These are phyloP conservation scores for Solanum chmielewskii DNA, from an alignment of 257 asterid species.

Conservation along the genomic window DNA sequence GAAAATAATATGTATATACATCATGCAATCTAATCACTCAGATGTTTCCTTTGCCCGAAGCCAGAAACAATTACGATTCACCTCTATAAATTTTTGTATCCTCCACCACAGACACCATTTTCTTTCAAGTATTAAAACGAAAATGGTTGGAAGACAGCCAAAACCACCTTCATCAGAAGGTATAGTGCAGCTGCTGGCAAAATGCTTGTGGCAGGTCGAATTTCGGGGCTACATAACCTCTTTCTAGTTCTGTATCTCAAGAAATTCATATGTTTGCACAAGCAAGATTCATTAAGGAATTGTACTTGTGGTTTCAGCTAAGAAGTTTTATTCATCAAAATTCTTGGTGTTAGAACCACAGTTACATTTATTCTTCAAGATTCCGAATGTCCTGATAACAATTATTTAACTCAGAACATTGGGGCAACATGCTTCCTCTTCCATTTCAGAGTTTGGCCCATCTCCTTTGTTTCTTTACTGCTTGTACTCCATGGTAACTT, in stretches of 20 bases:
- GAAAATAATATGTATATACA: not conserved
- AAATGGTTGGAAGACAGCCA: not conserved
- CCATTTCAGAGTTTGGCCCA: slow-evolving; percentile 12
- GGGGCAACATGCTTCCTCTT: slow-evolving; percentile 9
- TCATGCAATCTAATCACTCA: not conserved
- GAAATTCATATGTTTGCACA: not conserved
- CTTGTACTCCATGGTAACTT: slow-evolving; percentile 13
- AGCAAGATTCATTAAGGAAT: not conserved
- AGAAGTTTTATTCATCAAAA: not conserved
- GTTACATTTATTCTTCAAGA: not conserved
- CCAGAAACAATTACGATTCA: not conserved
- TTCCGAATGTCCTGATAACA: not conserved
- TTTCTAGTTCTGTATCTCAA: not conserved
- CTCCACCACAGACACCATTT: not conserved
- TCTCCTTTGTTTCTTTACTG: not conserved
- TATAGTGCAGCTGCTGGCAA: not conserved
- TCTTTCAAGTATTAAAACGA: not conserved
- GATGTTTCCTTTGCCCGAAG: not conserved
- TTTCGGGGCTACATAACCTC: not conserved
- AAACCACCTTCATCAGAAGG: not conserved
- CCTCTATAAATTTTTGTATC: not conserved
- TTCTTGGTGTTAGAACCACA: not conserved
- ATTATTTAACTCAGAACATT: not conserved
- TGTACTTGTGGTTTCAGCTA: not conserved
- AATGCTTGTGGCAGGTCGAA: not conserved